Conservation (phyloP, 306 rosid genomes). For the Malus sylvestris region DNA sequence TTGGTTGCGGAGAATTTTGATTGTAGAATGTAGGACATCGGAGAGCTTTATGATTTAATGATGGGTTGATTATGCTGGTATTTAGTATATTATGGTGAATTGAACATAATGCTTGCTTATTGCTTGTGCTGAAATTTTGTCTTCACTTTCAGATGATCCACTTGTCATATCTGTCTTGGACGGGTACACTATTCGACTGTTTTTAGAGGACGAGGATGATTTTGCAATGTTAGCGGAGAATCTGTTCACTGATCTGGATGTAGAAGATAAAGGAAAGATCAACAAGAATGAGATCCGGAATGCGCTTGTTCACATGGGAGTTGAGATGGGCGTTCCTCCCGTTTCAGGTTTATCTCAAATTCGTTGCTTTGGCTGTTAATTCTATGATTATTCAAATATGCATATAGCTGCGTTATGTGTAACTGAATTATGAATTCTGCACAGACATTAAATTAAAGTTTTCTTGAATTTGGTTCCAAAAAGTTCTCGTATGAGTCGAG, state of each 20-base stretch:
- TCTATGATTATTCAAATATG: not conserved
- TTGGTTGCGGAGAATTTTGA: not conserved
- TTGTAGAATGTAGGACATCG: not conserved
- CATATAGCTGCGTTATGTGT: not conserved
- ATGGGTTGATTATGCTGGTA: not conserved
- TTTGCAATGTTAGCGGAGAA: slow-evolving; percentile 88
- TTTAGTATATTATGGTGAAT: not conserved
- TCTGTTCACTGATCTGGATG: slow-evolving; percentile 80
- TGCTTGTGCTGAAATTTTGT: slow-evolving; percentile 11
- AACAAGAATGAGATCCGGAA: slow-evolving; percentile 56
- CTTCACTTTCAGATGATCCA: slow-evolving; percentile 60
- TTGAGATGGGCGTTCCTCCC: slow-evolving; percentile 95
- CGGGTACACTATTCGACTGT: slow-evolving; percentile 54
- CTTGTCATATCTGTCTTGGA: slow-evolving; percentile 72
- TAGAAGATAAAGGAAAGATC: slow-evolving; percentile 85
- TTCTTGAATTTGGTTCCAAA: not conserved
- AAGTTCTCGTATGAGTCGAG: not conserved
- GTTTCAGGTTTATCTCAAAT: slow-evolving; percentile 50
- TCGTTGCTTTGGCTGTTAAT: not conserved
- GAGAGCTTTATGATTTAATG: not conserved
- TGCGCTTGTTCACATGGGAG: slow-evolving; percentile 81
- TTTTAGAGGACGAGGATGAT: slow-evolving; percentile 91
- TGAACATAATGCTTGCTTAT: not conserved
- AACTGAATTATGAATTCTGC: not conserved
- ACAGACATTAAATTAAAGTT: not conserved